Percentiles rank a stretch among this genome's conserved stretches.
phyloP scores from a whole-genome alignment of 2,329 filamentous ascomycete genomes.

The Pseudocercospora vitis region DNA sequence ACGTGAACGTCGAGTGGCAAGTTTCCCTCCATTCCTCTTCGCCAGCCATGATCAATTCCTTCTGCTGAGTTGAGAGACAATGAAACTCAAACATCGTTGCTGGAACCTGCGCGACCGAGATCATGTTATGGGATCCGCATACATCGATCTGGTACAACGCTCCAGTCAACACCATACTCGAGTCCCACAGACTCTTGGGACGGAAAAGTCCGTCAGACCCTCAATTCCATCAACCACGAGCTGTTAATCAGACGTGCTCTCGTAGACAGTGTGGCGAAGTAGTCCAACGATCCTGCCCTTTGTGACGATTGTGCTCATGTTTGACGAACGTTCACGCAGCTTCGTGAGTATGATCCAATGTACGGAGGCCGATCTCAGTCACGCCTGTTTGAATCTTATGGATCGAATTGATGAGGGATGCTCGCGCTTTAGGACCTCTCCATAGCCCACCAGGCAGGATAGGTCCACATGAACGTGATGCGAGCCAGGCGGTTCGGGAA shows the following conservation, averaged over 20 bases:
- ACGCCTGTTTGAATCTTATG: too few species aligned
- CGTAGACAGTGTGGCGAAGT: conserved; percentile 3
- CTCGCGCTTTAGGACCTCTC: too few species aligned
- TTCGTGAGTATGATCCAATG: too few species aligned
- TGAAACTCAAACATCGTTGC: conserved; percentile 15
- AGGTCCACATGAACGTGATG: too few species aligned
- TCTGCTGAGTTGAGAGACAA: conserved; percentile 15
- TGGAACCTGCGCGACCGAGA: not conserved
- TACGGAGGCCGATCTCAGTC: too few species aligned
- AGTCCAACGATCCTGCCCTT: conserved; percentile 12
- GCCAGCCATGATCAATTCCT: conserved; percentile 9
- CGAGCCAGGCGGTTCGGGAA: too few species aligned
- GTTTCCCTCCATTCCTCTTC: conserved; percentile 6
- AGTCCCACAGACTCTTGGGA: conserved; percentile 12
- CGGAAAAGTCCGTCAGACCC: conserved; percentile 9
- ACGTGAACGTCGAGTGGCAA: conserved; percentile 14
- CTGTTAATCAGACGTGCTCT: conserved; percentile 9
- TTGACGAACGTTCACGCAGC: conserved; percentile 12
- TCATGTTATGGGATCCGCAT: conserved; percentile 8
- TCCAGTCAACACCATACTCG: conserved; percentile 3
- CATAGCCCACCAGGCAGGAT: too few species aligned
- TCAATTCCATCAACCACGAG: conserved; percentile 5
- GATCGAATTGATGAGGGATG: too few species aligned
- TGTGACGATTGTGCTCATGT: conserved; percentile 14
- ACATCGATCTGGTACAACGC: conserved; percentile 13